Conservation (phyloP, 108 stramenopile genomes). For the Discostella stelligeroides region DNA sequence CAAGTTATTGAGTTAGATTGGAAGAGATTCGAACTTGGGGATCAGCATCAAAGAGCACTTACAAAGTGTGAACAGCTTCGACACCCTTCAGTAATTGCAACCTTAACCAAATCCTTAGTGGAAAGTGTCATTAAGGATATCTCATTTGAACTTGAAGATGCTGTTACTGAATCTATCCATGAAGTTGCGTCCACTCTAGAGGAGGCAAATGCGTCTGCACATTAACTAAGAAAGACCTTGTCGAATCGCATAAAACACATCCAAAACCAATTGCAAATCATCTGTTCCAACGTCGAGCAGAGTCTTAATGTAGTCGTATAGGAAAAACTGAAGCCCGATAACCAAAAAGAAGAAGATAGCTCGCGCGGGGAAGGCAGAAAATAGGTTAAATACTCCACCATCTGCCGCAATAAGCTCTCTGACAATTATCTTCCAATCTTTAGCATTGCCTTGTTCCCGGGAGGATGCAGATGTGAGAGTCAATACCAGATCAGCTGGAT, state of each 20-base stretch:
- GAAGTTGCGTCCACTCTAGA: slow-evolving; percentile 1
- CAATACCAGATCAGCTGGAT: slow-evolving; percentile 89
- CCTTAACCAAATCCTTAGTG: not conserved
- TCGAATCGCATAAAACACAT: slow-evolving; percentile 89
- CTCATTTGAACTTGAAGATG: not conserved
- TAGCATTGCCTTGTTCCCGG: slow-evolving; percentile 23
- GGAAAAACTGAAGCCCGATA: slow-evolving; percentile 90
- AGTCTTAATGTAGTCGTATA: slow-evolving; percentile 88
- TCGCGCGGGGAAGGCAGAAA: slow-evolving; percentile 75
- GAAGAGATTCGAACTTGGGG: not conserved
- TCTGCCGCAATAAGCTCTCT: slow-evolving; percentile 67
- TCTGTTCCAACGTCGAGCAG: slow-evolving; percentile 82
- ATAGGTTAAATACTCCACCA: slow-evolving; percentile 81
- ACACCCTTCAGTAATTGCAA: not conserved
- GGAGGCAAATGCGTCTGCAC: too few relatives aligned
- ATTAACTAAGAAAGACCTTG: slow-evolving; percentile 57
- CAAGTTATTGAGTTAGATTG: not conserved
- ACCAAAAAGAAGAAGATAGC: slow-evolving; percentile 89
- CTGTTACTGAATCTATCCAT: not conserved
- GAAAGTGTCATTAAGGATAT: slow-evolving; percentile 9
- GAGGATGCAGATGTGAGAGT: slow-evolving; percentile 73
- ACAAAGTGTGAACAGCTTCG: not conserved
- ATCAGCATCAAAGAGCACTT: not conserved
- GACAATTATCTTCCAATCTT: slow-evolving; percentile 75
- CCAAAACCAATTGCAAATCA: slow-evolving; percentile 86